Conservation (phyloP, 352 stramenopile species). For the Phytopythium litorale region DNA sequence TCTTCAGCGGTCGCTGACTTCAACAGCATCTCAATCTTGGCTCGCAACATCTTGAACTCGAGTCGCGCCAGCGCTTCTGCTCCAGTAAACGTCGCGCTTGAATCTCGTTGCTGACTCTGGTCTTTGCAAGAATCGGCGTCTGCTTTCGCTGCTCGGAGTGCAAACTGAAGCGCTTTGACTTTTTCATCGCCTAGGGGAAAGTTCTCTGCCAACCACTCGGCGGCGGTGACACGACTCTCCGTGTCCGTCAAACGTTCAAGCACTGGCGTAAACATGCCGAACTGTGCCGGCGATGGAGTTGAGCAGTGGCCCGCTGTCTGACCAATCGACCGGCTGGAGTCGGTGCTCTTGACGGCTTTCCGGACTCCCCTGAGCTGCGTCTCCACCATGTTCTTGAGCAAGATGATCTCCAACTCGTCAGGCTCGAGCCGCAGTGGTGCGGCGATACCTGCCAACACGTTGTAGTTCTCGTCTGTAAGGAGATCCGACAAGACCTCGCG, state of each 20-base stretch:
- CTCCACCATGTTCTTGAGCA: slow-evolving; percentile 67
- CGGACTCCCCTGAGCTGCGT: background rate
- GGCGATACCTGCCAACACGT: slow-evolving; percentile 37
- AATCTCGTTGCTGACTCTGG: background rate
- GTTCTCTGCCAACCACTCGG: slow-evolving; percentile 50
- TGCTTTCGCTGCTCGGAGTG: slow-evolving; percentile 16
- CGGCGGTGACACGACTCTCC: slow-evolving; percentile 41
- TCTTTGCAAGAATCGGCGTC: slow-evolving; percentile 4
- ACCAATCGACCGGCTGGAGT: background rate
- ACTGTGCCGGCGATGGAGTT: slow-evolving; percentile 1
- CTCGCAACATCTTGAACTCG: slow-evolving; percentile 33
- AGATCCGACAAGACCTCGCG: slow-evolving; percentile 45
- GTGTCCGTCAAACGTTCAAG: slow-evolving; percentile 25
- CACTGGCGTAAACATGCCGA: slow-evolving; percentile 30
- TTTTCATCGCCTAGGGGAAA: slow-evolving; percentile 38
- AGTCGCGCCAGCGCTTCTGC: slow-evolving; percentile 26
- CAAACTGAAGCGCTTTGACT: slow-evolving; percentile 42
- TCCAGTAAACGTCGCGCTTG: slow-evolving; percentile 32
- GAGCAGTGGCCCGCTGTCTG: background rate
- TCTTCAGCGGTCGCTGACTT: slow-evolving; percentile 15
- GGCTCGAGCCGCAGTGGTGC: slow-evolving; percentile 52
- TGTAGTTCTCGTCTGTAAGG: slow-evolving; percentile 48
- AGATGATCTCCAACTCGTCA: slow-evolving; percentile 70
- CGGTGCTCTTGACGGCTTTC: background rate
- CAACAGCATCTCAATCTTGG: slow-evolving; percentile 36